Conservation (phyloP, 352 stramenopile species). For the Phytophthora cactorum region DNA sequence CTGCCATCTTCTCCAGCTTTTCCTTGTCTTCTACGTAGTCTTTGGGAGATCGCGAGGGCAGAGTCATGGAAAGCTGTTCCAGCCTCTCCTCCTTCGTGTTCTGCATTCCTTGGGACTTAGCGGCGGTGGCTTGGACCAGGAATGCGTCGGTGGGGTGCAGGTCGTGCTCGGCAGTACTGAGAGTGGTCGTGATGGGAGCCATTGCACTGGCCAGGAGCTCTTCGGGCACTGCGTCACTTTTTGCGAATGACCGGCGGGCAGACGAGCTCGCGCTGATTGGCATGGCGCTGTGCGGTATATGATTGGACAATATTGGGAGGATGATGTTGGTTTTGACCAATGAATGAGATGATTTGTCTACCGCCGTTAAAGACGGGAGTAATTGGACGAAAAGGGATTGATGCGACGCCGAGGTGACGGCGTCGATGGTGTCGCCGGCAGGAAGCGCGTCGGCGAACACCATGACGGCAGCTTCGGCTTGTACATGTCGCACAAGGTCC, state of each 20-base stretch:
- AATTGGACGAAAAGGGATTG: slow-evolving; percentile 17
- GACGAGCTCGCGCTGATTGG: slow-evolving; percentile 11
- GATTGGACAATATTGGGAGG: slow-evolving; percentile 19
- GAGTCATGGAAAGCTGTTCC: slow-evolving; percentile 66
- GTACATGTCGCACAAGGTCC: slow-evolving; percentile 93
- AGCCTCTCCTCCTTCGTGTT: slow-evolving; percentile 44
- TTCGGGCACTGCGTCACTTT: neutral
- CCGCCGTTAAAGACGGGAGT: neutral
- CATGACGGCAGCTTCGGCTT: slow-evolving; percentile 88
- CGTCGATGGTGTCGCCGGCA: slow-evolving; percentile 11
- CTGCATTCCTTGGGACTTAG: slow-evolving; percentile 40
- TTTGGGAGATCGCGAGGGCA: slow-evolving; percentile 56
- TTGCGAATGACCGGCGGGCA: slow-evolving; percentile 26
- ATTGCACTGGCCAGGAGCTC: slow-evolving; percentile 33
- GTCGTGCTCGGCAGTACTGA: slow-evolving; percentile 25
- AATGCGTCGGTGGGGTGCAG: slow-evolving; percentile 21
- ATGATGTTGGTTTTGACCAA: neutral
- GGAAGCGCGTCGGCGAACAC: slow-evolving; percentile 80
- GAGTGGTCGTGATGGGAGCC: slow-evolving; percentile 52
- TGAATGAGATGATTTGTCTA: neutral
- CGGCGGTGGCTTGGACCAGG: slow-evolving; percentile 29
- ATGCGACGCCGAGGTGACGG: slow-evolving; percentile 28
- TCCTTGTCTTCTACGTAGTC: slow-evolving; percentile 78
- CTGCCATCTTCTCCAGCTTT: slow-evolving; percentile 94
- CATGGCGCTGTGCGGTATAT: slow-evolving; percentile 1